phyloP scores from a whole-genome alignment of 441 rosid genomes.

The Isatis lusitanica region DNA sequence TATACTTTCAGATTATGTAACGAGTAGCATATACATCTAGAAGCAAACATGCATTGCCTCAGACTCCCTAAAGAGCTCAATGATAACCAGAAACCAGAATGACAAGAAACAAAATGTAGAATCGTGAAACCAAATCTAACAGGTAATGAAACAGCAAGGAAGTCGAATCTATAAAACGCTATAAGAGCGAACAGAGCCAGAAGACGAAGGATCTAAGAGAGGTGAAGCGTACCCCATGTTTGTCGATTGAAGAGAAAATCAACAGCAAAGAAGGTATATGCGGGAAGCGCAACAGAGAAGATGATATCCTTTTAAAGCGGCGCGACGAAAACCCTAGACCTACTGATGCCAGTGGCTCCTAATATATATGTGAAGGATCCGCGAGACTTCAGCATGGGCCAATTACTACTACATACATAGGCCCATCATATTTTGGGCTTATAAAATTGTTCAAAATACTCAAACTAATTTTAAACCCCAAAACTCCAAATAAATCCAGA shows the following conservation, averaged over 20 bases:
- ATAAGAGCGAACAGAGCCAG: background rate
- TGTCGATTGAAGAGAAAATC: slow-evolving; percentile 25
- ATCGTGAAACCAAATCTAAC: background rate
- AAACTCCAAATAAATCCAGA: no score
- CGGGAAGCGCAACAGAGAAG: background rate
- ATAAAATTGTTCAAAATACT: no score
- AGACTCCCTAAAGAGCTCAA: background rate
- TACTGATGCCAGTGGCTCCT: background rate
- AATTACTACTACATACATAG: background rate
- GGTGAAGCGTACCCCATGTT: slow-evolving; percentile 32
- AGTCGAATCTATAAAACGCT: background rate
- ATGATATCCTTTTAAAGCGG: slow-evolving; percentile 16
- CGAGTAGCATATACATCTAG: background rate
- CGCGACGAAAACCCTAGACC: slow-evolving; percentile 35
- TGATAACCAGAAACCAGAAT: background rate
- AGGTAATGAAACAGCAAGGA: background rate
- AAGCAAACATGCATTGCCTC: background rate
- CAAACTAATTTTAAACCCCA: no score
- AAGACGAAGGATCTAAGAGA: slow-evolving; percentile 9
- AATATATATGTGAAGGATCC: slow-evolving; percentile 20
- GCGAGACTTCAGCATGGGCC: background rate
- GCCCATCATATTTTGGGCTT: slow-evolving; percentile 5
- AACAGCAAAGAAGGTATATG: slow-evolving; percentile 1
- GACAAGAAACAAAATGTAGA: background rate
- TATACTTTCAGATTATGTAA: background rate